These are phyloP conservation scores for Fusarium tuaranense DNA, from an alignment of 2,329 filamentous ascomycete species.

Conservation along the genomic window DNA sequence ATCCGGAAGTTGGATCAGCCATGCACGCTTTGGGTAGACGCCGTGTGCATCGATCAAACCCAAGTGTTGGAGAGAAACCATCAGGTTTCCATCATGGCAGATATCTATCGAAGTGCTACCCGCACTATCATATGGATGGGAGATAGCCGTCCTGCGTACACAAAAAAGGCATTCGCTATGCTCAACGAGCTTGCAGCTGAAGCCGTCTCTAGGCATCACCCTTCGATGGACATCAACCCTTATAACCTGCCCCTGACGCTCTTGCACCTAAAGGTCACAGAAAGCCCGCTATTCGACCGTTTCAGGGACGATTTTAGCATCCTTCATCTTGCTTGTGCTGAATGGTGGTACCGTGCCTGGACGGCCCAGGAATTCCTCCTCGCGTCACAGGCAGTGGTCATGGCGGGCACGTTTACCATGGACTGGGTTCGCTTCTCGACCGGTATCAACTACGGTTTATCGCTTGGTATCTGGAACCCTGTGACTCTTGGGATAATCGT, in stretches of 20 bases:
- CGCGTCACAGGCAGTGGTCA: background rate
- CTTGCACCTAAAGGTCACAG: background rate
- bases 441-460: background rate
- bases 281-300: background rate
- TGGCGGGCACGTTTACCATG: background rate
- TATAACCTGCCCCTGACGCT: background rate
- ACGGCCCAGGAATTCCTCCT: background rate
- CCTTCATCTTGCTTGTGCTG: background rate
- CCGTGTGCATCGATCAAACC: background rate
- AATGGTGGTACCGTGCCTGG: background rate
- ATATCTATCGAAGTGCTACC: background rate
- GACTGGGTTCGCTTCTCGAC: background rate
- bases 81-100: background rate
- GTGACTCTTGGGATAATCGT: background rate
- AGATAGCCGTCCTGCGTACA: background rate
- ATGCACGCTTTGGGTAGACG: background rate
- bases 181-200: background rate
- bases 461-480: background rate
- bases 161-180: background rate
- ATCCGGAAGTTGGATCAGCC: background rate
- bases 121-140: background rate
- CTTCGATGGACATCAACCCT: background rate
- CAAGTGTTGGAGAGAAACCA: background rate
- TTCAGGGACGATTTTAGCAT: background rate
- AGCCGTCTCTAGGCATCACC: background rate